phyloP scores from a whole-genome alignment of 257 asterid genomes.

The Cruciata laevipes region DNA sequence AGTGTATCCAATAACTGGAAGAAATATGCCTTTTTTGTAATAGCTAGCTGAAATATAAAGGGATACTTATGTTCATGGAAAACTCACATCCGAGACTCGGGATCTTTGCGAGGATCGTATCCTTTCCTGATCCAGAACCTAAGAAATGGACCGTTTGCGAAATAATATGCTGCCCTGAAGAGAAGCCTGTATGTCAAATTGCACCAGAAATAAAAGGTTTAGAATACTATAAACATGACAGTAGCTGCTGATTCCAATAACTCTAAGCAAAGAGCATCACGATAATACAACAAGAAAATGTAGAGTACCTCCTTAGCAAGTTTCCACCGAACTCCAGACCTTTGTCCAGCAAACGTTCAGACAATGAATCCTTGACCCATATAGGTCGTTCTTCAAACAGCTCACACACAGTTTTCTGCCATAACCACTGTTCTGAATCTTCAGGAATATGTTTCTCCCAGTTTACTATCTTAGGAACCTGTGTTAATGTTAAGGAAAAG shows the following conservation, averaged over 20 bases:
- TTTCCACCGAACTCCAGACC: constrained; percentile 45
- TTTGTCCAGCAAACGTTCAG: constrained; percentile 50
- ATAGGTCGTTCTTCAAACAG: constrained; percentile 84
- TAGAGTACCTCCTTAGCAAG: constrained; percentile 58
- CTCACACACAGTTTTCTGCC: constrained; percentile 68
- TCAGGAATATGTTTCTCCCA: constrained; percentile 71
- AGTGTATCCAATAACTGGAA: background rate
- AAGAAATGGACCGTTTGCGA: constrained; percentile 82
- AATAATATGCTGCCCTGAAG: constrained; percentile 76
- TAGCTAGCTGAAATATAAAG: background rate
- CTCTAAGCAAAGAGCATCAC: constrained; percentile 10
- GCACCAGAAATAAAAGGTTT: constrained; percentile 14
- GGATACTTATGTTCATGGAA: background rate
- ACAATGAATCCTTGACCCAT: constrained; percentile 69
- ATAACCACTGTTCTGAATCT: constrained; percentile 59
- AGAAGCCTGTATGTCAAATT: constrained; percentile 59
- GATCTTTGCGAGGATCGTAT: constrained; percentile 94
- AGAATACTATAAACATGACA: constrained; percentile 16
- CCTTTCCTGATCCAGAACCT: constrained; percentile 92
- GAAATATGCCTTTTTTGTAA: background rate
- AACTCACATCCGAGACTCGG: constrained; percentile 86
- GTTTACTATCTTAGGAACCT: constrained; percentile 79
- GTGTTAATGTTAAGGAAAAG: constrained; percentile 71
- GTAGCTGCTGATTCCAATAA: constrained; percentile 8
- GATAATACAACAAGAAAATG: constrained; percentile 1